These are phyloP conservation scores for Xylaria hypoxylon DNA, from an alignment of 2,329 filamentous ascomycete genomes.

Conservation along the genomic window DNA sequence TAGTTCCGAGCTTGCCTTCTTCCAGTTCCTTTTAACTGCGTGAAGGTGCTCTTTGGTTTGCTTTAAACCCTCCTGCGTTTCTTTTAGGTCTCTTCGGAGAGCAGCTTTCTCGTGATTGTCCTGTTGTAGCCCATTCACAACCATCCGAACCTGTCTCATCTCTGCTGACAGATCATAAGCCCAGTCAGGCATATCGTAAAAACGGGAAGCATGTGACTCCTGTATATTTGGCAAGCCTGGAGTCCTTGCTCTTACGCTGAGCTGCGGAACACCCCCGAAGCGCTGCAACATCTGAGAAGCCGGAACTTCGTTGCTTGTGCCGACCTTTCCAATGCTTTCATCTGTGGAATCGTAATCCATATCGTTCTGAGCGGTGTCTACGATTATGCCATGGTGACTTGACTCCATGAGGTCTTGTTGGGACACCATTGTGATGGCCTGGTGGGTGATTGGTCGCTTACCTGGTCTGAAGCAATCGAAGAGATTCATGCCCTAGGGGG, in stretches of 20 bases:
- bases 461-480: neutral
- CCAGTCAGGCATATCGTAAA: neutral
- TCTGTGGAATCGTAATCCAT: neutral
- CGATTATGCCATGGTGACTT: neutral
- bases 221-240: neutral
- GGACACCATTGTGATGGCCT: neutral
- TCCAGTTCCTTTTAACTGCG: neutral
- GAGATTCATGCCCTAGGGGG: neutral
- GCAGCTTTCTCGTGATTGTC: neutral
- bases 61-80: neutral
- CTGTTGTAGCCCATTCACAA: neutral
- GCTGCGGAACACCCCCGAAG: no score
- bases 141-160: neutral
- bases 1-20: constrained; percentile 1
- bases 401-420: neutral
- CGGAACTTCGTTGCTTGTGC: no score
- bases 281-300: neutral
- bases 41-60: neutral
- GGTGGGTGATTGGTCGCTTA: neutral
- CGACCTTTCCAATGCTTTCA: neutral
- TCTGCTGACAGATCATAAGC: neutral
- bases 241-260: neutral
- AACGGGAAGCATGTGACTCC: neutral
- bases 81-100: neutral
- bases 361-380: neutral